Base-by-base conservation (phyloP, 805 yeast species). In the Gaillardinia entomophila region DNA sequence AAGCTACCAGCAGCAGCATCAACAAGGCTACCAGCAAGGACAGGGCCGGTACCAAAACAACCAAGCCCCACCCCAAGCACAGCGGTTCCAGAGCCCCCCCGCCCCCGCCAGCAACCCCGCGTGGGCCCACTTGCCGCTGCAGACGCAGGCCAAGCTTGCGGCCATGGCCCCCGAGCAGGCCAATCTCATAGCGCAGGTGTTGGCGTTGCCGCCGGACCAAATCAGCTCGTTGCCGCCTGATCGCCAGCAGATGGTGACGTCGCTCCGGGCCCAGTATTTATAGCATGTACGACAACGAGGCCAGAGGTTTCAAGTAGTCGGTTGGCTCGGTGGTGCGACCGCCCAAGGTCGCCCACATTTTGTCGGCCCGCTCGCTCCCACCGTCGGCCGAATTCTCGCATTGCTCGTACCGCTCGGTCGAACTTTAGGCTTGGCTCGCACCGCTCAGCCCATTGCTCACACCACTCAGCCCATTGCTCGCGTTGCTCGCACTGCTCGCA, bases 141-240 rank as follows among this genome's bases (percentile, higher is more conserved):
- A 57, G 32, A 67, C 81, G 3, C 69, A 67, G 36, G 58, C 60
- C 14, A 79, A 76, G 51, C 58, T 80, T 26, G 53, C 68, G 14
- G 57, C 60, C 17, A 55, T 81, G 39, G 71, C 78, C 7, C 71
- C 68, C 23, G 71, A 73, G 29, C 83, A 80, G 52, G 82, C 82
- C 17, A 64, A 66, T 34, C 57, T 73, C 43, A 65, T 75, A 27
- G 74, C 71, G 13, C 79, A 74, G 50, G 77, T 75, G 10, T 58
- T 75, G 38, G 57, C 68, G 29, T 55, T 75, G 41, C 62, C 75
- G 0, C 65, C 65, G 4, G 73, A 70, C 24, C 79, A 75, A 43
- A 62, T 75, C 28, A 59, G 62, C 25, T 53, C 60, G 10, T 57
- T 75, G 35, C 78, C 78, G 2, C 65, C 65, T 10, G 76, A 72